phyloP scores from a whole-genome alignment of 441 rosid genomes.

The Syzygium malaccense region DNA sequence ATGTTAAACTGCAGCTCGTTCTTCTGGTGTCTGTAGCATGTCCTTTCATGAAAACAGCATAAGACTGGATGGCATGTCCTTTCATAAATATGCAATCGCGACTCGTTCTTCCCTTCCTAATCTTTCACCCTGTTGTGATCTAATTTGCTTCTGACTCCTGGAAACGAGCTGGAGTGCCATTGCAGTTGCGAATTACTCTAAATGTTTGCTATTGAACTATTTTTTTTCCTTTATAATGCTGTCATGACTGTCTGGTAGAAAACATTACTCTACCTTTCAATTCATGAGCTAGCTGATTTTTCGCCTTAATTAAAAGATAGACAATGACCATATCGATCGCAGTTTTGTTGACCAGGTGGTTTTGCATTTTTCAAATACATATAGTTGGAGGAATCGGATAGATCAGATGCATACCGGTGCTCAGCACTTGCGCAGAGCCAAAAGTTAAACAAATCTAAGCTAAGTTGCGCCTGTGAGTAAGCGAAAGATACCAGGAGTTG shows the following conservation, averaged over 20 bases:
- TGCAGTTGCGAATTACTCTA: background rate
- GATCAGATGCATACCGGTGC: background rate
- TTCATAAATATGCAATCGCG: background rate
- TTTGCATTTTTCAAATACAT: background rate
- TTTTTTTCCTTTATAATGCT: background rate
- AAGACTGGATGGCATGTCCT: background rate
- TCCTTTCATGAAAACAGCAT: background rate
- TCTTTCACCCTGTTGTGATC: background rate
- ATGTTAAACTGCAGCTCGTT: fast-evolving
- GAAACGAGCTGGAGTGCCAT: background rate
- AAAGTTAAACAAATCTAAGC: background rate
- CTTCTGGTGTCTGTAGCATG: background rate
- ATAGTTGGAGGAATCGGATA: background rate
- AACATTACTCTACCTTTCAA: background rate
- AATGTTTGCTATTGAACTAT: background rate
- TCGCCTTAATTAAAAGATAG: background rate
- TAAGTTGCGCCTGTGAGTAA: background rate
- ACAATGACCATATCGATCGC: background rate
- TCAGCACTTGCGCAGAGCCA: background rate
- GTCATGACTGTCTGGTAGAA: background rate
- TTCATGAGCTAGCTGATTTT: background rate
- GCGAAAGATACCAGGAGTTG: background rate
- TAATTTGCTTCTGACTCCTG: background rate
- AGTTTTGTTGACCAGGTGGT: background rate
- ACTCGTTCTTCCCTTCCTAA: background rate